These are phyloP conservation scores for Russula lepida DNA, from an alignment of 768 basidiomycete genomes.

Conservation along the genomic window DNA sequence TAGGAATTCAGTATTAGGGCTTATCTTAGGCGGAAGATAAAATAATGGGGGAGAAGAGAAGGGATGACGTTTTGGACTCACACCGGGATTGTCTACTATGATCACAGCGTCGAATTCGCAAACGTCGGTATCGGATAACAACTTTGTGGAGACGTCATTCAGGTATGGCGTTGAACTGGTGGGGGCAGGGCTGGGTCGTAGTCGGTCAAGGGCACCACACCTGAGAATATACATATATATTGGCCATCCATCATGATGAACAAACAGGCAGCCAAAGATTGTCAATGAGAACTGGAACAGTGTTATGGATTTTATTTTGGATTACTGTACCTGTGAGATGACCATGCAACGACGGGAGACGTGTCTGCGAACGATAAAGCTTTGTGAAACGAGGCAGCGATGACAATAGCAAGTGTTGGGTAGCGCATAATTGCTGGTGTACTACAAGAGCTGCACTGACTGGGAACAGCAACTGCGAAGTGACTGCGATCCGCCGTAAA, in stretches of 20 bases:
- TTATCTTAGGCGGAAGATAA: neutral
- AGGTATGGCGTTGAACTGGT: constrained; percentile 13
- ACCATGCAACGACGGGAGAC: constrained; percentile 61
- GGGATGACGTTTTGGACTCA: constrained; percentile 30
- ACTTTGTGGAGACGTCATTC: constrained; percentile 33
- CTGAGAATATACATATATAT: constrained; percentile 28
- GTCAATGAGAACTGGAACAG: neutral
- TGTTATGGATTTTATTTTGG: neutral
- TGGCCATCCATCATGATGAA: neutral
- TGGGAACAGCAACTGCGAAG: neutral
- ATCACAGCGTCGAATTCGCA: constrained; percentile 62
- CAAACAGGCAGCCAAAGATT: neutral
- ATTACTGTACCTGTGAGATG: constrained; percentile 46
- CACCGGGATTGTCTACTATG: constrained; percentile 64
- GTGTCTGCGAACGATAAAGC: constrained; percentile 55
- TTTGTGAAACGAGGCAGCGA: constrained; percentile 37
- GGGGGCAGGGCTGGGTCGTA: neutral
- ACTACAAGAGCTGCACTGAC: neutral
- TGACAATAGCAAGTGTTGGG: constrained; percentile 37
- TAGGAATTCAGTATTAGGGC: neutral
- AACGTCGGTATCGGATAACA: constrained; percentile 38
- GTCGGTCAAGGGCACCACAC: constrained; percentile 37
- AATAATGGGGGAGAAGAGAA: too few species aligned
- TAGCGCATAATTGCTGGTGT: constrained; percentile 34
- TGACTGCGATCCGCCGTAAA: neutral